These are phyloP conservation scores for Macadamia tetraphylla DNA, from an alignment of 164 flowering plant species.

Conservation along the genomic window DNA sequence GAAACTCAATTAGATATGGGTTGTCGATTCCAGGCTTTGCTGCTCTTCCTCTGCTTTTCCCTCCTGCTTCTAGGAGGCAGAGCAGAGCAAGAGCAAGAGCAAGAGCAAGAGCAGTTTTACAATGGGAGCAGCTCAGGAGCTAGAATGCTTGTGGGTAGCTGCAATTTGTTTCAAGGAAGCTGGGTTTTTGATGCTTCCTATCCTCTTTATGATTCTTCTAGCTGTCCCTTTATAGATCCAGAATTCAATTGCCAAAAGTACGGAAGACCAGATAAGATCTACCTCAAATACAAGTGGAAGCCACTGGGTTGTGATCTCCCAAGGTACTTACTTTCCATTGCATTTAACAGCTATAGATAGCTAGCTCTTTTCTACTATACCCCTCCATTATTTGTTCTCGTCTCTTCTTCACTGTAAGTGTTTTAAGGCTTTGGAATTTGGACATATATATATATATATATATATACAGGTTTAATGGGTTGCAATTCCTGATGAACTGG, in stretches of 20 bases:
- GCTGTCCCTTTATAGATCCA: slow-evolving; percentile 75
- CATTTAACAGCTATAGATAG: too few species aligned
- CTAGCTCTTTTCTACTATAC: too few species aligned
- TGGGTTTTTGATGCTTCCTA: slow-evolving; percentile 70
- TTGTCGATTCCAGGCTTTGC: neutral
- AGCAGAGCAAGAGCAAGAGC: slow-evolving; percentile 6
- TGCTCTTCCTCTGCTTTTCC: slow-evolving; percentile 2
- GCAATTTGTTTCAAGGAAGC: slow-evolving; percentile 60
- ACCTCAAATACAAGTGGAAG: slow-evolving; percentile 77
- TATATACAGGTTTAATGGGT: slow-evolving; percentile 58
- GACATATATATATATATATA: neutral
- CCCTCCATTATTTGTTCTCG: neutral
- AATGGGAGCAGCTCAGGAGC: slow-evolving; percentile 3
- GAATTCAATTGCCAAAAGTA: slow-evolving; percentile 70
- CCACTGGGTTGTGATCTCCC: slow-evolving; percentile 65
- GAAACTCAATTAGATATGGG: slow-evolving; percentile 19
- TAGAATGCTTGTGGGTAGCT: slow-evolving; percentile 29
- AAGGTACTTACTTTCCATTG: slow-evolving; percentile 30
- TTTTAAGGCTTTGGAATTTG: neutral
- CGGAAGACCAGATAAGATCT: slow-evolving; percentile 62
- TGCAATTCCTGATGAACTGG: slow-evolving; percentile 47
- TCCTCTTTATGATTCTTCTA: slow-evolving; percentile 60
- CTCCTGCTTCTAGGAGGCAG: slow-evolving; percentile 13
- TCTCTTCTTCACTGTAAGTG: neutral
- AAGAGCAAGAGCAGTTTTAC: neutral